A percentile compares a stretch with the other conserved stretches of the same genome.
Evolutionary conservation across 495 filamentous ascomycete genomes (phyloP).

Genomic region (Collariella sp.): DNA sequence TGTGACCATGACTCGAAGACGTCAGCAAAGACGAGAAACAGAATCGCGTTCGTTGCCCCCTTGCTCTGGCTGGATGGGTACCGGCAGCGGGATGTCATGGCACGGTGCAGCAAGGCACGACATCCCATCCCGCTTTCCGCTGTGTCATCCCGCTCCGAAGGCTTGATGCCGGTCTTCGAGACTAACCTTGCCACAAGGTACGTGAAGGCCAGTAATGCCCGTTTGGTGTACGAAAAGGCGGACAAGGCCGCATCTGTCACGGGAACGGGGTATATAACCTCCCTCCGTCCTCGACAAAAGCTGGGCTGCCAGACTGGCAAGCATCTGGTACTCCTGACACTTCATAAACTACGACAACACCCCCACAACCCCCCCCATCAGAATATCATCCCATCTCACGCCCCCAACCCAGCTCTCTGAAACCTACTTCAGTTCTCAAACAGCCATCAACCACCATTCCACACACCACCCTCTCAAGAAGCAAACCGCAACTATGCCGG

Average conservation of each 20-base stretch:
- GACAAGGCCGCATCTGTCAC: too few species aligned
- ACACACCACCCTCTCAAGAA: not conserved
- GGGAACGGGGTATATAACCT: too few species aligned
- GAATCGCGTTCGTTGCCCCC: not conserved
- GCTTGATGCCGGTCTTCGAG: not conserved
- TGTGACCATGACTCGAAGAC: not conserved
- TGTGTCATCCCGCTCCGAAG: not conserved
- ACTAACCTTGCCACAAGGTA: not conserved
- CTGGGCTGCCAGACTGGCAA: too few species aligned
- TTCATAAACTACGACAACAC: too few species aligned
- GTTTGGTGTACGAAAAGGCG: too few species aligned
- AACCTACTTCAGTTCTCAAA: too few species aligned
- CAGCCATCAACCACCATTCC: not conserved
- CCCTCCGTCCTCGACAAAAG: too few species aligned
- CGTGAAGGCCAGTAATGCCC: not conserved
- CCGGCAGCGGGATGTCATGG: not conserved
- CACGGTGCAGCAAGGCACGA: not conserved
- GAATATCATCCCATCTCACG: not conserved
- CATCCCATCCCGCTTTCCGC: not conserved
- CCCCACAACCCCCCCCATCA: not conserved
- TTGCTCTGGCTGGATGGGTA: not conserved
- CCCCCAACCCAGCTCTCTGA: too few species aligned
- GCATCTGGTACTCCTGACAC: not conserved
- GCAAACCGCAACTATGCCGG: constrained; percentile 19
- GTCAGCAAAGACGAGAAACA: not conserved